Percentiles rank a stretch among this genome's conserved stretches.
phyloP scores from a whole-genome alignment of 75 land plant species.

The Chamaecyparis obtusa region DNA sequence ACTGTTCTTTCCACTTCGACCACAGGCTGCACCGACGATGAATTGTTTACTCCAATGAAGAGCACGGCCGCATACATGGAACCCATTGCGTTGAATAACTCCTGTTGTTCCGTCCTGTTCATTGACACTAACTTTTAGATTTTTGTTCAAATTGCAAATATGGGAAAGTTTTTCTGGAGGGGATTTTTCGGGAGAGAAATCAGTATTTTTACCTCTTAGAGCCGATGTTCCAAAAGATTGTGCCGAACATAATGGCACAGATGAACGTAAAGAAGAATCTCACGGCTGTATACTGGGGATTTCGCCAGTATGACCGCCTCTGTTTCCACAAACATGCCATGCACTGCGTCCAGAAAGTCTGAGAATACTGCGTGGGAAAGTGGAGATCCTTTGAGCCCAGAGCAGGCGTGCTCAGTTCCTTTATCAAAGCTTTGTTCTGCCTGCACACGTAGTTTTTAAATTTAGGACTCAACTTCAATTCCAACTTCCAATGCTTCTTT shows the following conservation, averaged over 20 bases:
- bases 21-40: conserved; percentile 61
- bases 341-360: conserved; percentile 49
- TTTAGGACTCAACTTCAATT: background rate
- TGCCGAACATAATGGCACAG: conserved; percentile 59
- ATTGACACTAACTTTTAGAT: background rate
- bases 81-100: conserved; percentile 60
- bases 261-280: conserved; percentile 60
- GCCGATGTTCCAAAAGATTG: conserved; percentile 70
- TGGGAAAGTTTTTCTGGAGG: background rate
- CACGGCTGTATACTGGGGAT: conserved; percentile 70
- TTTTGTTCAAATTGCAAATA: background rate
- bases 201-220: conserved; percentile 35
- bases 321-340: conserved; percentile 65
- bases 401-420: conserved; percentile 62
- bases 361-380: conserved; percentile 68
- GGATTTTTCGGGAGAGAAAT: background rate
- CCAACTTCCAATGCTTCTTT: background rate
- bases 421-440: conserved; percentile 43
- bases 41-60: conserved; percentile 65
- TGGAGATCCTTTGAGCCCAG: conserved; percentile 64
- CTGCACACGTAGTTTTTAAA: conserved; percentile 22
- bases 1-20: conserved; percentile 77
- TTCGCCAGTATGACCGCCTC: conserved; percentile 77
- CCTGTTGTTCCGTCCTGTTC: conserved; percentile 38
- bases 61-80: conserved; percentile 61